These are phyloP conservation scores for Endocalyx cinctus DNA, from an alignment of 2,329 filamentous ascomycete genomes.

Conservation along the genomic window DNA sequence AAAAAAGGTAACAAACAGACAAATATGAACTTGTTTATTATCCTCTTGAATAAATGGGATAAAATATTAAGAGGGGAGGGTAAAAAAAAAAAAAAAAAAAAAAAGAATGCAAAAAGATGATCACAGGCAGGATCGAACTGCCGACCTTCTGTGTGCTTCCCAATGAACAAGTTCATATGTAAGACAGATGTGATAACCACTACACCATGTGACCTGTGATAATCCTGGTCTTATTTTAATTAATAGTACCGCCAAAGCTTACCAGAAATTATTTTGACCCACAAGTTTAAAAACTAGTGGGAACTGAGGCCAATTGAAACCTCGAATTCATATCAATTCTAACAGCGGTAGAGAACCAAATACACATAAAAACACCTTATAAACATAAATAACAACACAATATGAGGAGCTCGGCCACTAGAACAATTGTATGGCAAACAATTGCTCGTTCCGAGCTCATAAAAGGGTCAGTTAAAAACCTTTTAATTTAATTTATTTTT, in stretches of 20 bases:
- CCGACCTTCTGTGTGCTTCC: slow-evolving; percentile 18
- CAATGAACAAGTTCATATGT: slow-evolving; percentile 11
- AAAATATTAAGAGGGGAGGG: too few species aligned
- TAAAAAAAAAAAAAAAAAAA: too few species aligned
- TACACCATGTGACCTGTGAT: slow-evolving; percentile 15
- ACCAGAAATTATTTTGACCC: too few species aligned
- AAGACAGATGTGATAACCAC: slow-evolving; percentile 19
- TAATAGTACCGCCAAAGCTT: not conserved
- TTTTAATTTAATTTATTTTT: too few species aligned
- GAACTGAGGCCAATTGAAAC: too few species aligned
- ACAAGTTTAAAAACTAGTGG: too few species aligned
- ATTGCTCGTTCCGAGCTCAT: slow-evolving; percentile 10
- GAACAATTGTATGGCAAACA: slow-evolving; percentile 13
- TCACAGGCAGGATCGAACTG: slow-evolving; percentile 20
- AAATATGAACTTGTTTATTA: too few species aligned
- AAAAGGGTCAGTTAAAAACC: slow-evolving; percentile 11
- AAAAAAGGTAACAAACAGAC: too few species aligned
- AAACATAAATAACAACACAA: slow-evolving; percentile 1
- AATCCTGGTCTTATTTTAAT: not conserved
- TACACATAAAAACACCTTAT: too few species aligned
- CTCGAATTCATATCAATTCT: too few species aligned
- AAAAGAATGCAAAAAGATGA: slow-evolving; percentile 8
- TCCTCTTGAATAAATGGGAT: too few species aligned
- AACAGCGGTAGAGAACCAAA: too few species aligned
- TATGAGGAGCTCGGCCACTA: slow-evolving; percentile 16